These are phyloP conservation scores for Ophiorrhiza pumila DNA, from an alignment of 257 asterid species.

Conservation along the genomic window DNA sequence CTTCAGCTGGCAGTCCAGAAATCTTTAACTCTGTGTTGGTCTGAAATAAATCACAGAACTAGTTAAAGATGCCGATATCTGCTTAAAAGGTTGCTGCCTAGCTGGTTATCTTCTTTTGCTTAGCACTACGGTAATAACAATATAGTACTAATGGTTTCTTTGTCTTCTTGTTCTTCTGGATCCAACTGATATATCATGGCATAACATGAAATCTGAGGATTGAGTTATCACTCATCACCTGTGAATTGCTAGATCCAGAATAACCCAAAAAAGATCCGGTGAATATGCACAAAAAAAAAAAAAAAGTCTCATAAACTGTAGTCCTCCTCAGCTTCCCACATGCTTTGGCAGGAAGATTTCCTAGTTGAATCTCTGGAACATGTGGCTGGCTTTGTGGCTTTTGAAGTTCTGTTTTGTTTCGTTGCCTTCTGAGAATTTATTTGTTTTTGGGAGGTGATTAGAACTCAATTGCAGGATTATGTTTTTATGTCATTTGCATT, in stretches of 20 bases:
- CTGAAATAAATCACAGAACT: neutral
- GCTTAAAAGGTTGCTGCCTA: neutral
- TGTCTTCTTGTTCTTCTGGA: neutral
- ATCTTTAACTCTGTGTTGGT: no score
- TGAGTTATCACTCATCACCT: no score
- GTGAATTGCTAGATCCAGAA: neutral
- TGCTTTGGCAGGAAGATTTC: no score
- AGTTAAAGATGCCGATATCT: neutral
- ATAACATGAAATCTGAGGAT: neutral
- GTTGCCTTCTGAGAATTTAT: neutral
- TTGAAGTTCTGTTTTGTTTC: neutral
- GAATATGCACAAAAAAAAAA: no score
- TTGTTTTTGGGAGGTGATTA: neutral
- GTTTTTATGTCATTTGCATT: no score
- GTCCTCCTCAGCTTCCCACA: no score
- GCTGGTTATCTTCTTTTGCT: neutral
- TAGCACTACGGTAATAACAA: neutral
- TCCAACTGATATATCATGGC: neutral
- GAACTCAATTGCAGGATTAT: no score
- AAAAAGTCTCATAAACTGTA: no score
- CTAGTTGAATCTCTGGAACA: no score
- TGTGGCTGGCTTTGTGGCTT: no score
- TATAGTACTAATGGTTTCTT: neutral
- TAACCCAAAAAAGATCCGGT: neutral
- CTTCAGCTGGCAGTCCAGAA: neutral